Base-by-base conservation (phyloP, 2,329 filamentous ascomycete genomes). In the Hypomyces rosellus region DNA sequence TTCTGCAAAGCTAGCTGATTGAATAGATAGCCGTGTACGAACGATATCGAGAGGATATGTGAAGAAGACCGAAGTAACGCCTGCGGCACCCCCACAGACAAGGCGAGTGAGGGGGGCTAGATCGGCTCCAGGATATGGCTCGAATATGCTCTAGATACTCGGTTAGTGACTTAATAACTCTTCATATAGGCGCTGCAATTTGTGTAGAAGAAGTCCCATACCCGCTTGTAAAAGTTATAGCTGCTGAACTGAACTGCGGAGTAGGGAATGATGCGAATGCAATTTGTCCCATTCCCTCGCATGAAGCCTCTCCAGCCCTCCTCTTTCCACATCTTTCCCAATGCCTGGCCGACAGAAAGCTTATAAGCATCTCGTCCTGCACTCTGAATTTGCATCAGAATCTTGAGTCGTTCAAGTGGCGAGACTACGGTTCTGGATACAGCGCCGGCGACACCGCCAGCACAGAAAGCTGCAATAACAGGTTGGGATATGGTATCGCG, bases 11-110 rank as follows among this genome's bases (percentile, higher is more conserved):
- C 92, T 96, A n/a, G 93, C 93, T 3, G 90, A 91, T 68, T 99
- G 93, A 78, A 99, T 96, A 7, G 92, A 97, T 45, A 99, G 75
- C 38, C 93, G 85, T 18, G 93, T 99, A 54, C 93, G 88, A 53
- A 97, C 92, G 63, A 99, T 99, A 65, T 99, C 93, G 58, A 99
- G 85, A 13, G 93, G 93, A 67, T 99, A 99, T 46, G 93, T 99
- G 63, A 88, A 85, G 52, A 89, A 87, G 52, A 99, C 93, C 11
- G 93, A 99, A 2, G 93, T 99, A 62, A 99, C 89, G 54, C 93
- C 93, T 18, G 93, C 93, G 49, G 89, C 73, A 39, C 90, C 93
- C 68, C 93, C 93, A 63, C 92, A 97, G n/a, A 89, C 63, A 5
- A 99, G 78, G 49, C 93, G 86, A 55, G 85, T 77, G 45, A 90